These are phyloP conservation scores for Hirsutella rhossiliensis DNA, from an alignment of 2,329 filamentous ascomycete genomes.

Conservation along the genomic window DNA sequence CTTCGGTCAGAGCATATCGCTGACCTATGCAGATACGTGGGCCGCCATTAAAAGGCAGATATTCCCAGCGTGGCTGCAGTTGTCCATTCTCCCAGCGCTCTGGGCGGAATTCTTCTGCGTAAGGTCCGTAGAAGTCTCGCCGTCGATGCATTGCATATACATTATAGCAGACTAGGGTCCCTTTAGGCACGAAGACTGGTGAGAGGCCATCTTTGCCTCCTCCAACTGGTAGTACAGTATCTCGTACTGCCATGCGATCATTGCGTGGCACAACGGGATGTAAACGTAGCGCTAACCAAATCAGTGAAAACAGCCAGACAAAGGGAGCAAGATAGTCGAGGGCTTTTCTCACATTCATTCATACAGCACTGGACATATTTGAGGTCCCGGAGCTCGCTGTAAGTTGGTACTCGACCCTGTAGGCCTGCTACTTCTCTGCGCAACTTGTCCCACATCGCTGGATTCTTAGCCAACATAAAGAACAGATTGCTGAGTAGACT, in stretches of 20 bases:
- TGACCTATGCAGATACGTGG: slow-evolving; percentile 23
- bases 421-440: slow-evolving; percentile 19
- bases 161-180: slow-evolving; percentile 26
- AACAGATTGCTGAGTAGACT: slow-evolving; percentile 19
- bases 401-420: slow-evolving; percentile 8
- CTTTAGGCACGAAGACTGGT: slow-evolving; percentile 35
- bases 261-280: slow-evolving; percentile 33
- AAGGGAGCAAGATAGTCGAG: slow-evolving; percentile 7
- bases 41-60: slow-evolving; percentile 17
- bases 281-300: not conserved
- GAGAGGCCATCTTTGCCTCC: slow-evolving; percentile 32
- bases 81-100: slow-evolving; percentile 25
- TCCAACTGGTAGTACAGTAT: slow-evolving; percentile 36
- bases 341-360: slow-evolving; percentile 9
- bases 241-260: slow-evolving; percentile 28
- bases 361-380: slow-evolving; percentile 10
- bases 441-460: slow-evolving; percentile 26
- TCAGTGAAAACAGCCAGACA: not conserved
- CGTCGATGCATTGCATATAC: slow-evolving; percentile 28
- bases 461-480: slow-evolving; percentile 20
- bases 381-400: slow-evolving; percentile 8
- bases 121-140: slow-evolving; percentile 23
- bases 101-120: slow-evolving; percentile 26
- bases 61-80: slow-evolving; percentile 27
- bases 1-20: slow-evolving; percentile 12